Conservation (phyloP, 1,284 basidiomycete genomes). For the Wolfiporia cocos region DNA sequence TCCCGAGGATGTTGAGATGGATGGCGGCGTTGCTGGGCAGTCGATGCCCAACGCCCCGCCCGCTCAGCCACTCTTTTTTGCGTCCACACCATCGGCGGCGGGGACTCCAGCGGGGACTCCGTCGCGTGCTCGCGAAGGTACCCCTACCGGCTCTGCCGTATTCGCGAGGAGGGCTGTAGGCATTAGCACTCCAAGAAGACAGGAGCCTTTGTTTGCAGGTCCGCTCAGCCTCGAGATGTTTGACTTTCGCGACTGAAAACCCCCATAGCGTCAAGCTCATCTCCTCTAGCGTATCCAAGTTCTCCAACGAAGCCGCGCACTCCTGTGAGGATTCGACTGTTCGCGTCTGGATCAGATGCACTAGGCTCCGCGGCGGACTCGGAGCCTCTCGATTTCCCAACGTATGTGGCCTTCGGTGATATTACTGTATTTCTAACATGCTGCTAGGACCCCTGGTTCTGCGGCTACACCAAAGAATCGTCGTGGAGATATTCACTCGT, state of each 20-base stretch:
- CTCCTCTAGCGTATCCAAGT: constrained; percentile 68
- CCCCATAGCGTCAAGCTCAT: constrained; percentile 49
- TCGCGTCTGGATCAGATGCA: constrained; percentile 18
- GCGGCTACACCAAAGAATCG: constrained; percentile 57
- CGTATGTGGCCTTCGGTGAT: constrained; percentile 32
- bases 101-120: constrained; percentile 53
- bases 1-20: constrained; percentile 52
- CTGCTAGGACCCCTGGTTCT: constrained; percentile 27
- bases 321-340: constrained; percentile 28
- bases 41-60: constrained; percentile 40
- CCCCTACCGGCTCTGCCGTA: constrained; percentile 38
- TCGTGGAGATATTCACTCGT: constrained; percentile 82
- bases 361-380: constrained; percentile 38
- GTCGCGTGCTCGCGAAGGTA: constrained; percentile 30
- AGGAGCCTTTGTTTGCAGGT: constrained; percentile 53
- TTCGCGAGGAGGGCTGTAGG: constrained; percentile 61
- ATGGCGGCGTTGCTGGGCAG: constrained; percentile 36
- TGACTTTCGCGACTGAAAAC: not conserved
- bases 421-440: constrained; percentile 1
- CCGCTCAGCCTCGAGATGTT: constrained; percentile 17
- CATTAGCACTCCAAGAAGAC: constrained; percentile 44
- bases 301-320: constrained; percentile 45
- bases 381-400: constrained; percentile 58
- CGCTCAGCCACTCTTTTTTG: constrained; percentile 50
- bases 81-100: constrained; percentile 50